Percentiles rank a stretch among this genome's conserved stretches.
Conservation (phyloP, 2,329 filamentous ascomycete genomes). For the Neonectria ditissima region DNA sequence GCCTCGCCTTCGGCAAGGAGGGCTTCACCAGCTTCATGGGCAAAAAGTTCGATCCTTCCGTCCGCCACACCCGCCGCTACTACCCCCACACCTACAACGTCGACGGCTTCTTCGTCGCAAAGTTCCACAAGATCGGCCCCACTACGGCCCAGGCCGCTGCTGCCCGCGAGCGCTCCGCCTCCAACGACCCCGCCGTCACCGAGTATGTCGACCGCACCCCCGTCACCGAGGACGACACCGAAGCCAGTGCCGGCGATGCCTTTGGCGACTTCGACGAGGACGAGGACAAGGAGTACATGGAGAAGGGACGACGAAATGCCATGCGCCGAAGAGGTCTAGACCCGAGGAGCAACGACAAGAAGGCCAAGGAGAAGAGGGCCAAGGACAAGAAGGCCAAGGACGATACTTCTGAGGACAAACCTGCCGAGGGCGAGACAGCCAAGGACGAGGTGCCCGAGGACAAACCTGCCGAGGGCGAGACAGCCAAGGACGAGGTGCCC, state of each 20-base stretch:
- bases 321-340: constrained; percentile 81
- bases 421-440: background rate
- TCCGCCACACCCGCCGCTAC: constrained; percentile 86
- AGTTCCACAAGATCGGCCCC: constrained; percentile 92
- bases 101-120: constrained; percentile 98
- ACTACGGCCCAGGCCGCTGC: constrained; percentile 67
- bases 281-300: constrained; percentile 77
- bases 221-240: constrained; percentile 63
- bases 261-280: constrained; percentile 83
- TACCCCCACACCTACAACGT: constrained; percentile 95
- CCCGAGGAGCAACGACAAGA: constrained; percentile 66
- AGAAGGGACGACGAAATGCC: constrained; percentile 78
- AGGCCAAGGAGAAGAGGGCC: constrained; percentile 34
- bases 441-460: constrained; percentile 10
- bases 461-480: no score
- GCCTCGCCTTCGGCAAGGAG: constrained; percentile 88
- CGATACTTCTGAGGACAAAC: constrained; percentile 15
- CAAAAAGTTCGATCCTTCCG: constrained; percentile 88
- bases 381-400: constrained; percentile 16
- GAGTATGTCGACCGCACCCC: constrained; percentile 77
- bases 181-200: constrained; percentile 31
- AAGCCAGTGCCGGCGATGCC: constrained; percentile 63
- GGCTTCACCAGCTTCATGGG: constrained; percentile 92
- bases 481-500: no score
- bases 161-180: constrained; percentile 48